Evolutionary conservation across 345 rosid genomes (phyloP), one percentile per base, ranked within the genome.

Genomic region (Anastatica hierochuntica): DNA sequence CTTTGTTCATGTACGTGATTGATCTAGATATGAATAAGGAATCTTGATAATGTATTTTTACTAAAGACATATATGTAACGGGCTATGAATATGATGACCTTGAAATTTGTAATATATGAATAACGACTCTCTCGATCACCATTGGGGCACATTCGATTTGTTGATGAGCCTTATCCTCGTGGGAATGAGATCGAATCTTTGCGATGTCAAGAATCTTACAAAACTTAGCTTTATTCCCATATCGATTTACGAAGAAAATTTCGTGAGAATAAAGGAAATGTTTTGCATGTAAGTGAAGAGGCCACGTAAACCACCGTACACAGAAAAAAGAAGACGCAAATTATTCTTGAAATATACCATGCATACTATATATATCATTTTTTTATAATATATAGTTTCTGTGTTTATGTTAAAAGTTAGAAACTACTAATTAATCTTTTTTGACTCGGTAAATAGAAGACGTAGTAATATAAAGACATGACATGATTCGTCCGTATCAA

Each of bases 121-220:
- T 16, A 46, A 52, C 23, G 69, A 24, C 63, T 56, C 63, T 56
- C 20, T 45, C 11, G 38, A 56, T 64, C 52, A 49, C 8, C 7
- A 14, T 49, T 49, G 51, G 43, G 69, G 11, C 56, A 56, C 5
- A 14, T 14, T 43, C 10, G 10, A 14, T 56, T n/a, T n/a, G n/a
- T n/a, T n/a, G n/a, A n/a, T n/a, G n/a, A n/a, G n/a, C n/a, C 46
- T 29, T 63, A 54, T 55, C 62, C 10, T 53, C n/a, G 16, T 55
- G n/a, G 70, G 52, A 56, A 31, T 48, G 23, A 56, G 18, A 56
- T 48, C 63, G 35, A 47, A 55, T 55, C 8, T 55, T 21, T 20
- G 29, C 10, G 49, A 48, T 56, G 62, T 49, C 31, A 49, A 56
- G 50, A 64, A 56, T 56, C 62, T 39, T 7, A 41, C 36, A 37